Conservation (phyloP, 192 early-diverging fungal genomes). For the Backusella luteola region DNA sequence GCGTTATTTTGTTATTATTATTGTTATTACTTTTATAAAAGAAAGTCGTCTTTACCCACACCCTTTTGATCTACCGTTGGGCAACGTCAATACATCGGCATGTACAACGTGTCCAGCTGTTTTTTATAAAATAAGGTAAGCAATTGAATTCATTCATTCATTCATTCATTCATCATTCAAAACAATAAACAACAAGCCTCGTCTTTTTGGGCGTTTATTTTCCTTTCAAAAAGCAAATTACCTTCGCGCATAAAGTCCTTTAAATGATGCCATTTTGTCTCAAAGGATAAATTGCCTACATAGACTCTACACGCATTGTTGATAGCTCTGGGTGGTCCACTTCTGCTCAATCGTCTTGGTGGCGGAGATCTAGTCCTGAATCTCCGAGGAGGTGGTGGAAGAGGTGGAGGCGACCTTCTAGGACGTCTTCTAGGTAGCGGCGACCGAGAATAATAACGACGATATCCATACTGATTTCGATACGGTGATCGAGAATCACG, state of each 20-base stretch:
- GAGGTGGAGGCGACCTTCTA: constrained; percentile 15
- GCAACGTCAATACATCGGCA: constrained; percentile 68
- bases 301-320: constrained; percentile 70
- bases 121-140: not conserved
- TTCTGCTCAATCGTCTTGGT: not conserved
- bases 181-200: too few relatives aligned
- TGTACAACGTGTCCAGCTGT: constrained; percentile 74
- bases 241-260: constrained; percentile 83
- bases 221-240: constrained; percentile 21
- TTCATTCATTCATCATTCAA: not conserved
- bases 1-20: constrained; percentile 1
- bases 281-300: constrained; percentile 82
- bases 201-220: not conserved
- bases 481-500: constrained; percentile 30
- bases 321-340: not conserved
- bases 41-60: constrained; percentile 30
- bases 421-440: not conserved
- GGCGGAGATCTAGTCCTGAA: constrained; percentile 24
- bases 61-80: constrained; percentile 66
- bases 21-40: not conserved
- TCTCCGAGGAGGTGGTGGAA: constrained; percentile 9
- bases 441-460: constrained; percentile 9
- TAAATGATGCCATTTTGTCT: constrained; percentile 72
- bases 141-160: not conserved
- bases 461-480: not conserved